Evolutionary conservation across 345 rosid species (phyloP), one percentile per base, ranked within the genome.

Genomic region (Orychophragmus violaceus): DNA sequence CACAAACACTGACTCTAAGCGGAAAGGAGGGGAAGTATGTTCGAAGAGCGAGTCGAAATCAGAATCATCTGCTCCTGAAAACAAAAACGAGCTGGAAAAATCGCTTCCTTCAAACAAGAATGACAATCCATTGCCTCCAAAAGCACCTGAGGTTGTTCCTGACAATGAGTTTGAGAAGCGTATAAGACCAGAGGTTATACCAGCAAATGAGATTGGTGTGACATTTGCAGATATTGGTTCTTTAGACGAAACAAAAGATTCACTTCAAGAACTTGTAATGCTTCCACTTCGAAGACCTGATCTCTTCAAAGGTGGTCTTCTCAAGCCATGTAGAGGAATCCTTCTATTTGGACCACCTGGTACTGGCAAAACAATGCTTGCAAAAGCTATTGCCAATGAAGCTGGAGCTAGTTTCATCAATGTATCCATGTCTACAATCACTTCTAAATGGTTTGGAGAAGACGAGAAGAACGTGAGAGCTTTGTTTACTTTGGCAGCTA

Each of bases 331-430:
- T 60, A 82, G 95, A 80, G 99, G 99, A 55, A 95, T 95, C 64
- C 53, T 95, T 68, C 86, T 95, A 4, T 91, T 95, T 16, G 99
- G 99, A 1, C 99, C 99, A 58, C 99, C 99, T 13, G 99, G 99
- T 70, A 95, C 97, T 1, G 99, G 99, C 39, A 95, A 95, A 80
- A 95, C 97, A 77, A 95, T 95, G 99, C 85, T 95, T 59, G 99
- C 99, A 4, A 91, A 91, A 79, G 99, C 99, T 59, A 89, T 91
- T 50, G 99, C 99, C 5, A 91, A 91, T 64, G 99, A 95, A 84
- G 97, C 99, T 13, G 96, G 97, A 70, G 97, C 99, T 51, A 95
- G 97, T 76, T 95, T 95, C 85, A 95, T 95, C 72, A 95, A 95
- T 61, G 97, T 95, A 11, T 94, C 97, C 13, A 88, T 94, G 97